A percentile compares a stretch with the other conserved stretches of the same genome.
phyloP scores from a whole-genome alignment of 495 filamentous ascomycete species.

The Daldinia caldariorum region DNA sequence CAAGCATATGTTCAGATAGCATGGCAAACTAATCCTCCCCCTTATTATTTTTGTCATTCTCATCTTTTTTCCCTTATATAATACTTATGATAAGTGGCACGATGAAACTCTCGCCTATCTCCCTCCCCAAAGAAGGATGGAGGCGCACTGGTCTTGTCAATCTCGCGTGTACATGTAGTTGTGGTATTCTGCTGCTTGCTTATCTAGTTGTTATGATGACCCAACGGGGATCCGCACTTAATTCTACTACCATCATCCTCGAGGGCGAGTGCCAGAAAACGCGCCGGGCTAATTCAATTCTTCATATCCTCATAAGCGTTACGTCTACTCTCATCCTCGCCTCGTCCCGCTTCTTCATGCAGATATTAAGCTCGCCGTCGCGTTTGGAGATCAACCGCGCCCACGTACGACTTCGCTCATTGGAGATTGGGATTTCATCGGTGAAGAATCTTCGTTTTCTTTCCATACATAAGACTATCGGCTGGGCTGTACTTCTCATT shows the following conservation, averaged over 20 bases:
- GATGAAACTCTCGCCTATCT: neutral
- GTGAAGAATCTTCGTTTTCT: slow-evolving; percentile 24
- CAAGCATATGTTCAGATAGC: too few species aligned
- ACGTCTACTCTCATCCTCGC: neutral
- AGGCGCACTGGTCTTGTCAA: neutral
- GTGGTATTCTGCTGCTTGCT: neutral
- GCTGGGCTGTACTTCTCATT: neutral
- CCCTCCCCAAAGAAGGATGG: neutral
- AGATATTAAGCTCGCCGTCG: slow-evolving; percentile 41
- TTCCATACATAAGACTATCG: neutral
- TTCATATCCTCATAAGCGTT: neutral
- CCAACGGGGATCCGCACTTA: neutral
- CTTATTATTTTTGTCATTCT: too few species aligned
- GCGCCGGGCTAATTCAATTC: neutral
- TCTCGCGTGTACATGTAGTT: neutral
- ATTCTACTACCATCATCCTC: neutral
- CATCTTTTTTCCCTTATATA: neutral
- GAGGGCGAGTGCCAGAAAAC: neutral
- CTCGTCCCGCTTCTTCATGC: slow-evolving; percentile 52
- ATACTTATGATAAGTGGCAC: neutral
- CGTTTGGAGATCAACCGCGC: slow-evolving; percentile 27
- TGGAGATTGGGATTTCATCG: slow-evolving; percentile 34
- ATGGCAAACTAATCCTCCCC: too few species aligned
- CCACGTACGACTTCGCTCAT: slow-evolving; percentile 20
- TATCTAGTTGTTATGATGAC: neutral